phyloP scores from a whole-genome alignment of 495 filamentous ascomycete species.

The Extremus antarcticus region DNA sequence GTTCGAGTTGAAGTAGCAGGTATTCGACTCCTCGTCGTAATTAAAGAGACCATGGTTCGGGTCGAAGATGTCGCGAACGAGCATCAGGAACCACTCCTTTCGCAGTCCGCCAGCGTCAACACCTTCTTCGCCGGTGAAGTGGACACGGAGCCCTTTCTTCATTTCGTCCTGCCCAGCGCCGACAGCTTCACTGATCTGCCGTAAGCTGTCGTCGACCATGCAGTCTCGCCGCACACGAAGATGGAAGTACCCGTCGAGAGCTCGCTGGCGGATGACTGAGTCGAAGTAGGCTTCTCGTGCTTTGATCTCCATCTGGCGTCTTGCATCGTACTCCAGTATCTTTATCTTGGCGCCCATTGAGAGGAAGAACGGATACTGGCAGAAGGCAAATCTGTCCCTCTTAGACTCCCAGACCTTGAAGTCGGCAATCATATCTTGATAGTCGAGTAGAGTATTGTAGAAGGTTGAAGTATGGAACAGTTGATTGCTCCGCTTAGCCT shows the following conservation, averaged over 20 bases:
- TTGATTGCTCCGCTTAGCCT: constrained; percentile 45
- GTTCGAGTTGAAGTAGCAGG: constrained; percentile 91
- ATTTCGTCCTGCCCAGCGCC: constrained; percentile 76
- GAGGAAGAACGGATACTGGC: constrained; percentile 87
- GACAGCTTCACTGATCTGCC: constrained; percentile 75
- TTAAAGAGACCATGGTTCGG: constrained; percentile 83
- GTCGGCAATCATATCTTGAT: constrained; percentile 73
- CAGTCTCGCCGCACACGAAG: constrained; percentile 77
- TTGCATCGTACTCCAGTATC: constrained; percentile 82
- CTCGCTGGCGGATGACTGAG: constrained; percentile 64
- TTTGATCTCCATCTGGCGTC: constrained; percentile 82
- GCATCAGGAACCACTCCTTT: constrained; percentile 92
- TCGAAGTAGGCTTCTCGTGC: constrained; percentile 87
- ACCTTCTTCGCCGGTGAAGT: constrained; percentile 82
- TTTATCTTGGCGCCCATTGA: constrained; percentile 91
- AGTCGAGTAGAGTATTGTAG: constrained; percentile 79
- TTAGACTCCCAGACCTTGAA: constrained; percentile 81
- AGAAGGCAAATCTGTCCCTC: constrained; percentile 72
- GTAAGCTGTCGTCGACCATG: constrained; percentile 81
- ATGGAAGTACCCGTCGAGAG: constrained; percentile 59
- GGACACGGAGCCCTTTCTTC: constrained; percentile 84
- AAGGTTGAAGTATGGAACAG: constrained; percentile 72
- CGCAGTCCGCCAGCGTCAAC: constrained; percentile 84
- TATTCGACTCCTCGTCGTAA: constrained; percentile 89
- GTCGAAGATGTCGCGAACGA: constrained; percentile 87